phyloP scores from a whole-genome alignment of 1,139 yeast species.

The Kazachstania sp. region DNA sequence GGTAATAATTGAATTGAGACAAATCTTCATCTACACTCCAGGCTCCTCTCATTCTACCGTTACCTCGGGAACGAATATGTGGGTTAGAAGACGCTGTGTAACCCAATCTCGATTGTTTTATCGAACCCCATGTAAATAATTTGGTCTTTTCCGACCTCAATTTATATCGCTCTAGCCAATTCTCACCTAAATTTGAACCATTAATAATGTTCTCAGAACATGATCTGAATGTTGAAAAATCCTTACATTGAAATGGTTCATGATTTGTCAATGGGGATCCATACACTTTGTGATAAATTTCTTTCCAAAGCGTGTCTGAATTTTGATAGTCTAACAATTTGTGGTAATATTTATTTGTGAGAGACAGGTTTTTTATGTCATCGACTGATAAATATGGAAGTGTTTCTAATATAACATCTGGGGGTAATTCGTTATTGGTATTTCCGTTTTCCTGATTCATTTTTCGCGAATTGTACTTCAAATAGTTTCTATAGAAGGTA shows the following conservation, averaged over 20 bases:
- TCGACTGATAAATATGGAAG: slow-evolving; percentile 34
- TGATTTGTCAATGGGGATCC: slow-evolving; percentile 34
- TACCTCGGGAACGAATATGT: slow-evolving; percentile 19
- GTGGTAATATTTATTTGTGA: slow-evolving; percentile 34
- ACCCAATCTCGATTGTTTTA: slow-evolving; percentile 51
- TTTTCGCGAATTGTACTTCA: not conserved
- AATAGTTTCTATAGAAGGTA: too few relatives aligned
- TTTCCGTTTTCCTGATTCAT: not conserved
- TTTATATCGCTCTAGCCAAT: slow-evolving; percentile 47
- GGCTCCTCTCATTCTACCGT: slow-evolving; percentile 8
- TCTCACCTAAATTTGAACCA: slow-evolving; percentile 24
- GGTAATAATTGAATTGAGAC: not conserved
- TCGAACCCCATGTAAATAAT: slow-evolving; percentile 58
- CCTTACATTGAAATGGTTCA: slow-evolving; percentile 34
- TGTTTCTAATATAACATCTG: slow-evolving; percentile 27
- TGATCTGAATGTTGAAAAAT: slow-evolving; percentile 18
- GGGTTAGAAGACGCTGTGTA: slow-evolving; percentile 32
- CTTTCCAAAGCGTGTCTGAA: slow-evolving; percentile 39
- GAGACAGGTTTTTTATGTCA: slow-evolving; percentile 43
- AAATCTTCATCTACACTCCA: slow-evolving; percentile 19
- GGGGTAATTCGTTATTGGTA: slow-evolving; percentile 15
- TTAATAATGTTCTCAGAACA: slow-evolving; percentile 29
- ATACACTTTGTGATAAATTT: slow-evolving; percentile 43
- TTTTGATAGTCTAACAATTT: slow-evolving; percentile 30
- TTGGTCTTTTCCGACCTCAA: slow-evolving; percentile 37